A percentile compares a stretch with the other conserved stretches of the same genome.
Conservation (phyloP, 2,329 filamentous ascomycete genomes). For the Lecanicillium sp. region DNA sequence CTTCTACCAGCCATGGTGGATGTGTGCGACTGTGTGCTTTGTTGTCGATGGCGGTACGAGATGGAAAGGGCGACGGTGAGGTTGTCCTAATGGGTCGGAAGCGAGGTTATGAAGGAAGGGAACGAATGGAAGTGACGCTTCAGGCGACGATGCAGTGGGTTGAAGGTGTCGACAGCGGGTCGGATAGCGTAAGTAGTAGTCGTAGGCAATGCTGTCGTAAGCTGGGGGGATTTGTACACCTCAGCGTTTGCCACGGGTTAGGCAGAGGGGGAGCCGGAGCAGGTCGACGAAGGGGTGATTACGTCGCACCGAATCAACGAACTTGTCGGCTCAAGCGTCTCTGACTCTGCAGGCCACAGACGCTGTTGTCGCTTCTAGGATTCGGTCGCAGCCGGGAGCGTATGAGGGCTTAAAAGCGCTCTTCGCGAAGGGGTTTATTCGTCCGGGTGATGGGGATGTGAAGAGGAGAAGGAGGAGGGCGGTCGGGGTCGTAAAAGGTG, state of each 20-base stretch:
- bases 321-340: too few species aligned
- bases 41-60: slow-evolving; percentile 1
- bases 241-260: slow-evolving; percentile 11
- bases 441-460: neutral
- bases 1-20: slow-evolving; percentile 30
- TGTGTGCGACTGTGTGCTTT: neutral
- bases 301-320: neutral
- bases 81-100: too few species aligned
- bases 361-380: neutral
- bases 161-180: slow-evolving; percentile 3
- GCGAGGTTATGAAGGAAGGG: too few species aligned
- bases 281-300: slow-evolving; percentile 7
- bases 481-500: neutral
- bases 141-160: neutral
- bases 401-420: neutral
- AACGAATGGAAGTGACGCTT: neutral
- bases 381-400: slow-evolving; percentile 3
- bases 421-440: neutral
- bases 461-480: neutral
- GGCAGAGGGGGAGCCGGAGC: neutral
- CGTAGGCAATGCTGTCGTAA: slow-evolving; percentile 9
- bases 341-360: too few species aligned
- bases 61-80: slow-evolving; percentile 4
- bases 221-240: slow-evolving; percentile 13
- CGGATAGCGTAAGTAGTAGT: slow-evolving; percentile 7